A percentile compares a stretch with the other conserved stretches of the same genome.
Evolutionary conservation across 2,329 filamentous ascomycete genomes (phyloP).

Genomic region (Chrysoporthe puriensis): DNA sequence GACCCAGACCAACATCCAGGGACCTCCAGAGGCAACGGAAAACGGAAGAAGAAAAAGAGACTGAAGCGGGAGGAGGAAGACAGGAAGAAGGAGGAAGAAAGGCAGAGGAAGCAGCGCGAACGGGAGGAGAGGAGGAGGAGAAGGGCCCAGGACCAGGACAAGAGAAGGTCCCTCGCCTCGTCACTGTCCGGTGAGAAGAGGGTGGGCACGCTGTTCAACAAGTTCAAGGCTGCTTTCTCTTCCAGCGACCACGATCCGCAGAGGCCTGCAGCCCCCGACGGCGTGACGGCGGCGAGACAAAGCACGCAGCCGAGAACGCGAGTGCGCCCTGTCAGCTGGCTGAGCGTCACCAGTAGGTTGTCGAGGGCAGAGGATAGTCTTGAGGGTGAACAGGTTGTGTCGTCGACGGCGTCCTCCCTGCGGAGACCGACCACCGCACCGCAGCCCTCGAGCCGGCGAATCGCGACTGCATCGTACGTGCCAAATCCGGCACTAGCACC

Average conservation of each 20-base stretch:
- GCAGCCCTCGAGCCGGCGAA: constrained; percentile 10
- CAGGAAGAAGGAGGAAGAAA: constrained; percentile 52
- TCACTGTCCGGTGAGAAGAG: constrained; percentile 40
- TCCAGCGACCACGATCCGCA: constrained; percentile 26
- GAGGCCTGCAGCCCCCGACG: constrained; percentile 18
- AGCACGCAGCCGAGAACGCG: constrained; percentile 31
- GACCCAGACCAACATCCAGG: constrained; percentile 39
- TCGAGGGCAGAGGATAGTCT: constrained; percentile 23
- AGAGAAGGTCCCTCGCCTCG: constrained; percentile 37
- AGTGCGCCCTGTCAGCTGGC: constrained; percentile 28
- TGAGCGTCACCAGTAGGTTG: constrained; percentile 25
- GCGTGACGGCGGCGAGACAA: constrained; percentile 25
- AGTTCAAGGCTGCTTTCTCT: constrained; percentile 35
- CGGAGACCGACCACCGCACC: constrained; percentile 16
- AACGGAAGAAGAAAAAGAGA: constrained; percentile 54
- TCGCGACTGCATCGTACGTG: neutral
- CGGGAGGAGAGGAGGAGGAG: constrained; percentile 28
- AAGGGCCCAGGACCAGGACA: constrained; percentile 33
- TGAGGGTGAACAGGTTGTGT: constrained; percentile 2
- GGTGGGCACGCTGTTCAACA: constrained; percentile 35
- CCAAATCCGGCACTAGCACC: neutral
- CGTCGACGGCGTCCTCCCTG: neutral
- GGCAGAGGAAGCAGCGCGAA: constrained; percentile 42
- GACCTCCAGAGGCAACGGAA: constrained; percentile 42
- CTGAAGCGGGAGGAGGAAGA: constrained; percentile 35